Base-by-base conservation (phyloP, 495 filamentous ascomycete genomes). In the Glonium stellatum region DNA sequence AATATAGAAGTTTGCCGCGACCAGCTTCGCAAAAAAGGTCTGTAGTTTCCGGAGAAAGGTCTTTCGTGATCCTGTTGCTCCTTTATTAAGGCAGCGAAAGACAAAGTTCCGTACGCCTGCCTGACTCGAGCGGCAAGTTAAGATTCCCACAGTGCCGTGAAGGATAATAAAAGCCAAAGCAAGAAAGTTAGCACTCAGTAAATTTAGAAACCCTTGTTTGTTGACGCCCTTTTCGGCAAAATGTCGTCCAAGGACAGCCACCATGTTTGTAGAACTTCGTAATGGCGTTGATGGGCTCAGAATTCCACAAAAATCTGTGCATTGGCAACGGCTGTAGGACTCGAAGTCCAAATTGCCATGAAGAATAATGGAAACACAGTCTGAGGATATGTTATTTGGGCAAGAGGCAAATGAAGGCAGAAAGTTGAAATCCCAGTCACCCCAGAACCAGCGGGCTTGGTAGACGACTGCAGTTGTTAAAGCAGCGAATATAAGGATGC, bases 301-400 rank as follows among this genome's bases (percentile, higher is more conserved):
- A n/a, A 31, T 19, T 15, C n/a, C 37, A 46, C 54, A 57, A 25
- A 57, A 57, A 25, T 57, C 36, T 1, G 46, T n/a, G 22, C 54
- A 57, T 9, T 57, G n/a, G 39, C 54, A 57, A 5, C 10, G 35
- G 6, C 11, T 46, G 36, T 22, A 57, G 4, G 25, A 22, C 36
- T 42, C 54, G 4, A 42, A 22, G 12, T 42, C 54, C 1, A 15
- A 25, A 6, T 47, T 46, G 13, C 31, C 1, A 3, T 50, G n/a
- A 23, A n/a, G 11, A 8, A 23, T 27, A 23, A 15, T 25, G 18
- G 31, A 51, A 8, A 5, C 5, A 22, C 23, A 25, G 8, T 22
- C 3, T 6, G 15, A 8, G 15, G 21, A 13, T 15, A 15, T 25
- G 13, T 8, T 8, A 1, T 23, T 23, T 27, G 48, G 48, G 25